Base-by-base conservation (phyloP, 257 asterid genomes). In the Linderniella brevidens region DNA sequence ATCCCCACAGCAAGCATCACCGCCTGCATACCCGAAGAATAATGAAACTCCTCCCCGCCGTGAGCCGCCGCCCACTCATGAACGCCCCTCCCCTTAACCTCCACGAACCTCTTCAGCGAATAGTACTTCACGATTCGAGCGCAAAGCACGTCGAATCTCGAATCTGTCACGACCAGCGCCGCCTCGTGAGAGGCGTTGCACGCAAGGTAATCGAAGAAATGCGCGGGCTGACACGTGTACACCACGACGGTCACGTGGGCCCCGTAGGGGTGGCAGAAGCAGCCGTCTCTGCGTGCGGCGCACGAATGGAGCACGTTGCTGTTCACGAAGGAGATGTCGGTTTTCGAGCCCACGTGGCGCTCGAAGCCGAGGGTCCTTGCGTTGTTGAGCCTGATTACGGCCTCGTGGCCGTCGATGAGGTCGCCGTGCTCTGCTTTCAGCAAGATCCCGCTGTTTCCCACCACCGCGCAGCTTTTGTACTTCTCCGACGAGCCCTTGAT, bases 1-100 rank as follows among this genome's bases (percentile, higher is more conserved):
- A 85, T 32, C 8, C 99, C 99, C 50, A 77, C 53, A 0, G 94
- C 93, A 29, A 90, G 74, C 82, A 85, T 69, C 42, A 90, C 74
- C 1, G 99, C 96, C 67, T 90, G 93, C 82, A 90, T 72, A 15
- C 99, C 99, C 0, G 99, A 90, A 10, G 99, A 90, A 67, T 90
- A 79, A 63, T 90, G 99, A 61, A 90, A 90, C 46, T 60, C 71
- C 4, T 70, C 50, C 9, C 87, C 94, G 35, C 74, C 98, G 40
- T 79, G 98, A 1, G 67, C 68, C 13, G 78, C 19, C 18, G 53
- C 70, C 99, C 99, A 90, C n/a, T 71, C 74, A 5, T 54, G 74
- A 2, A 74, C 49, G 49, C 54, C 62, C 58, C 73, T 75, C 58
- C 88, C 78, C 0, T 68, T 69, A 5, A 3, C 47, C 68, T 66